These are phyloP conservation scores for Ophiostoma populinum DNA, from an alignment of 2,329 filamentous ascomycete genomes.

Conservation along the genomic window DNA sequence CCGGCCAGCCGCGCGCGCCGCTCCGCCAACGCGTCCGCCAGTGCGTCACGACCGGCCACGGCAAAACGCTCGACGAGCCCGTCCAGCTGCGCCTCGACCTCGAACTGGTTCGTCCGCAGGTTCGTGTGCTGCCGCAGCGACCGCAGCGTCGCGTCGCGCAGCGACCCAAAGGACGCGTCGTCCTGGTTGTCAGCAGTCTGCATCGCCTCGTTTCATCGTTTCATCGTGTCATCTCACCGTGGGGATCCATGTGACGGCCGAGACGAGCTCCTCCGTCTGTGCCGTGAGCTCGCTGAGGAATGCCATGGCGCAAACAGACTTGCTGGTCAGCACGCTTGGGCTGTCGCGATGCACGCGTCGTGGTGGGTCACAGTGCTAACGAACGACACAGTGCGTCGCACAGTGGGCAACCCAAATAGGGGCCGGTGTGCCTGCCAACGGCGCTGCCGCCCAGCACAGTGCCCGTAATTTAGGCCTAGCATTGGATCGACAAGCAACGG, in stretches of 20 bases:
- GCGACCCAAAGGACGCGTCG: conserved; percentile 23
- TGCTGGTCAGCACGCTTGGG: no score
- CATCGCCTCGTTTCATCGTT: no score
- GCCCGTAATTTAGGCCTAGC: no score
- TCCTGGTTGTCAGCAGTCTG: conserved; percentile 12
- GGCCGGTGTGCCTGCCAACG: no score
- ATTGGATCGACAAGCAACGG: no score
- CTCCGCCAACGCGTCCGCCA: conserved; percentile 51
- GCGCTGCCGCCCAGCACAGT: no score
- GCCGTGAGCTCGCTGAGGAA: conserved; percentile 46
- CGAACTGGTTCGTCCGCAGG: conserved; percentile 58
- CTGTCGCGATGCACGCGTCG: no score
- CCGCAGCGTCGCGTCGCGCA: conserved; percentile 32
- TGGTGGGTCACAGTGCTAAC: no score
- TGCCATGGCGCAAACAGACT: no score
- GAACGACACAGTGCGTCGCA: no score
- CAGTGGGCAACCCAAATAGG: no score
- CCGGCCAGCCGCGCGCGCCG: conserved; percentile 16
- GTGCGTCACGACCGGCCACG: conserved; percentile 58
- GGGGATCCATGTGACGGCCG: conserved; percentile 41
- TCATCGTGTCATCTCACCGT: no score
- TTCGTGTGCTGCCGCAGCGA: conserved; percentile 37
- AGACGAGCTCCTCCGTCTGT: conserved; percentile 55
- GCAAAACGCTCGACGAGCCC: conserved; percentile 77
- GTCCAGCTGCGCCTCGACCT: conserved; percentile 44